Base-by-base conservation (phyloP, 140 eudicot genomes). In the Senecio squalidus region DNA sequence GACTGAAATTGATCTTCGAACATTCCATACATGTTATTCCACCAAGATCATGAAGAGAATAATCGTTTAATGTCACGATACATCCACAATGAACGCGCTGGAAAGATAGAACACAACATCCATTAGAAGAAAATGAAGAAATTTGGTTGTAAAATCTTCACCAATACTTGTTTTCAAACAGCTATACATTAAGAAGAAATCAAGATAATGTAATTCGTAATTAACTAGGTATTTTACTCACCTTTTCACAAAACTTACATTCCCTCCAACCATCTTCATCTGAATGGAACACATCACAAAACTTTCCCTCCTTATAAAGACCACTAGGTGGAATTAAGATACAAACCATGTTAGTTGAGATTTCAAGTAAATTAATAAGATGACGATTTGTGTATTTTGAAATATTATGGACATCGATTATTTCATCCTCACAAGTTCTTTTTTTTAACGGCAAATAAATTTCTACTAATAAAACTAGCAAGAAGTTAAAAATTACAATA, bases 31-130 rank as follows among this genome's bases (percentile, higher is more conserved):
- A 82, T 58, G 72, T 69, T 17, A 82, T 65, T 26, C 86, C 92
- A 28, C 86, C 92, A 58, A 76, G 62, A 66, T 83, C 92, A 75
- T 76, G 56, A 20, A 83, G 72, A 58, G 60, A 46, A 65, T 76
- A 82, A 23, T 80, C 52, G 55, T 40, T 59, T 39, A 74, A 72
- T 44, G 94, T 77, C 58, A 75, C 86, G 33, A 84, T 55, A 26
- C 94, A 84, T 45, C 88, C 88, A 68, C 88, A 77, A 63, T 84
- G 94, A 44, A 84, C 55, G 44, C 51, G 34, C 94, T 84, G 88
- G 71, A 68, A 54, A 23, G 38, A 22, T 51, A 20, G 11, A 64
- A 47, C 28, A 34, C 18, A 36, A 15, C 45, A 43, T 58, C 20
- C 27, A 16, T 43, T 58, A 23, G 26, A 18, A 23, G 15, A n/a